Evolutionary conservation across 1,284 basidiomycete species (phyloP), one percentile per base, ranked within the genome.

Genomic region (Rhodotorula sp.): DNA sequence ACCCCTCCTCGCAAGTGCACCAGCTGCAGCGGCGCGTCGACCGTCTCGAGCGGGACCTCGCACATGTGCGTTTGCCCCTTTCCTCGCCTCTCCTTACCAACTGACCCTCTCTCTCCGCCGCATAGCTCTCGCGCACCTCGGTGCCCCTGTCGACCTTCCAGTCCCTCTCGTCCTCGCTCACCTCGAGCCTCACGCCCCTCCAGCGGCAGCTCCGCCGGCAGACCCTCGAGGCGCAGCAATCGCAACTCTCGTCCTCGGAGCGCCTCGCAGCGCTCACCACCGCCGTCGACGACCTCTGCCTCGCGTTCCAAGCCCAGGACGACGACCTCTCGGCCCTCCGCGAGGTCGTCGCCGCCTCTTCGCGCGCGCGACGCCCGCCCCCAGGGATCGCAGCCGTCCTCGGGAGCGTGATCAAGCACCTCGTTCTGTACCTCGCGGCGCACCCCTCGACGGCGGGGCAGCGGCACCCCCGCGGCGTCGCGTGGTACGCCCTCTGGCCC

Each of bases 141-240:
- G 81, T 80, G 1, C 79, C 79, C 55, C 81, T 81, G 62, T 77
- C 70, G 27, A 81, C 82, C 64, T 71, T 82, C 27, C 73, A 77
- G 27, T 66, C 77, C 8, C 73, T 83, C n/a, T 72, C 79, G 44
- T 79, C 81, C 34, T 79, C 76, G 27, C 74, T 81, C 62, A 80
- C 82, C 44, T 69, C 76, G 22, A 80, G 80, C 25, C 66, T 81
- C 25, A 73, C 80, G 12, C 78, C 80, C 60, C 77, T 83, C 6
- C 73, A 72, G 25, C 78, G 80, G 44, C 79, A 81, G 1, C 77
- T 83, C 50, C 77, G 80, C 53, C 74, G 80, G 9, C 66, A 73
- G n/a, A 37, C 68, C 3, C 62, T 78, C 50, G 61, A 51, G 12
- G n/a, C 51, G 17, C 50, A 48, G 21, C 48, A 50, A n/a, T 34